Base-by-base conservation (phyloP, 208 protist genomes). In the Leishmania martiniquensis region DNA sequence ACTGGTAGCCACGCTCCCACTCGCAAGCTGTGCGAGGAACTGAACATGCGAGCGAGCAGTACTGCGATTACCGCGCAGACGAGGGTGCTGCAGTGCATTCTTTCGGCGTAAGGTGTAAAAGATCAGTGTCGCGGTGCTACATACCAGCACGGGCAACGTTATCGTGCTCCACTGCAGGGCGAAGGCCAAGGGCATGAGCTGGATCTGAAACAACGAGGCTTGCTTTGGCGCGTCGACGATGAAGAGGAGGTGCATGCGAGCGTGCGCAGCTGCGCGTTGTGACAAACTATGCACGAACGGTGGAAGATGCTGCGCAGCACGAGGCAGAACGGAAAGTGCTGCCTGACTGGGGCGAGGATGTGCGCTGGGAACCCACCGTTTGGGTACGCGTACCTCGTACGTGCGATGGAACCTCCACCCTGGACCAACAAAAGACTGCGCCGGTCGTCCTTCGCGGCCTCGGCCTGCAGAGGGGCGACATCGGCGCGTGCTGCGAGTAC, bases 81-180 rank as follows among this genome's bases (percentile, higher is more conserved):
- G 39, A 88, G 91, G 72, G 81, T 91, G 47, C 88, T 87, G 42
- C 88, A 85, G 39, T 86, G 86, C 70, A 89, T 92, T 52, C 78
- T 81, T 49, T 83, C 85, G 20, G 70, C 83, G 60, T 57, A 84
- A 80, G 54, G 83, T 86, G 68, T 87, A 87, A 6, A 85, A 91
- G 69, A 76, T 92, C 37, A 87, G 82, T 59, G 78, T 94, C 32
- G 84, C 88, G 44, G 87, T 82, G 47, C 85, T 94, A 71, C 74
- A 85, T 5, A 66, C 84, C 39, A 85, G 88, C 17, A 88, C 84
- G 59, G 86, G 86, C 62, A 91, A 82, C 78, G 90, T 89, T 78
- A 92, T 91, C 75, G 88, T 92, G 34, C 92, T 92, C 65, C 86
- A 86, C 22, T 83, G 91, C 72, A 91, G 71, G 55, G 86, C 88